A percentile compares a stretch with the other conserved stretches of the same genome.
These are phyloP conservation scores for Neonectria coccinea DNA, from an alignment of 2,329 filamentous ascomycete species.

Conservation along the genomic window DNA sequence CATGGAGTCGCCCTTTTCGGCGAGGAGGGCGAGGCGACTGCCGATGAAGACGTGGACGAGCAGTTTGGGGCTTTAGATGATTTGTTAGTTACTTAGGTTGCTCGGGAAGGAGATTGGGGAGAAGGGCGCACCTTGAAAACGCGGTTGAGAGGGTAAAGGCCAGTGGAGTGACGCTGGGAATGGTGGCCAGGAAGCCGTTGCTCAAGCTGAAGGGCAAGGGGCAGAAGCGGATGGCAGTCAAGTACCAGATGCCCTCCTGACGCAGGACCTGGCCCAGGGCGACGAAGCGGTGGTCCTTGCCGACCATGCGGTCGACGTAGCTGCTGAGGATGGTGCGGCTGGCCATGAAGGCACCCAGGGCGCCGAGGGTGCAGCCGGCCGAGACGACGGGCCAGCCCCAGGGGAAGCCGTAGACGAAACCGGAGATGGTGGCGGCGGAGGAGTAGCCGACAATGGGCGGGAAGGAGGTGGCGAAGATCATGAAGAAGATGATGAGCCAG, in stretches of 20 bases:
- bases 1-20: constrained; percentile 88
- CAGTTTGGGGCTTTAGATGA: constrained; percentile 77
- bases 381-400: constrained; percentile 86
- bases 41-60: constrained; percentile 95
- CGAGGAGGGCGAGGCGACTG: constrained; percentile 81
- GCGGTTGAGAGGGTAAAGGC: constrained; percentile 86
- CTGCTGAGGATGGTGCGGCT: constrained; percentile 81
- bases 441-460: constrained; percentile 91
- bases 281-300: constrained; percentile 86
- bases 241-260: constrained; percentile 87
- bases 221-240: constrained; percentile 92
- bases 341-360: constrained; percentile 81
- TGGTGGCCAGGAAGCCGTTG: constrained; percentile 94
- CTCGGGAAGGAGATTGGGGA: neutral
- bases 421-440: constrained; percentile 69
- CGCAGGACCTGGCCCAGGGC: constrained; percentile 90
- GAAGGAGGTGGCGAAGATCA: constrained; percentile 83
- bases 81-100: constrained; percentile 16
- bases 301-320: constrained; percentile 85
- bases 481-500: constrained; percentile 79
- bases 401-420: constrained; percentile 68
- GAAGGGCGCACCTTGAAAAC: constrained; percentile 67
- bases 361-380: constrained; percentile 81
- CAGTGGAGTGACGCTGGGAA: constrained; percentile 83
- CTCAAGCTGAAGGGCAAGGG: constrained; percentile 92